Conservation (phyloP, 2,329 filamentous ascomycete species). For the Hansfordia pulvinata region DNA sequence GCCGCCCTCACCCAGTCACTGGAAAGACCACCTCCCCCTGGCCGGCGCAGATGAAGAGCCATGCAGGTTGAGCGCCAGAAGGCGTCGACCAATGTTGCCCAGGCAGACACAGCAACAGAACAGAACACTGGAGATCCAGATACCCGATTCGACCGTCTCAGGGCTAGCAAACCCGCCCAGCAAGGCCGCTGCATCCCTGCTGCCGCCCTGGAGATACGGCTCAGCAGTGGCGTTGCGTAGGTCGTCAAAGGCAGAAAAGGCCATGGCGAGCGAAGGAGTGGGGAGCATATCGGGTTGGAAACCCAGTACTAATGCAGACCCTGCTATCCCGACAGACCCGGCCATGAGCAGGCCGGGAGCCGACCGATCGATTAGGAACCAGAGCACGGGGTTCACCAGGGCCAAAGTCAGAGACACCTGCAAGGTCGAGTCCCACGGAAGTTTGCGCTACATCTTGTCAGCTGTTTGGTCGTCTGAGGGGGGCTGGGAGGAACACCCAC, state of each 20-base stretch:
- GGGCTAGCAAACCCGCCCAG: conserved; percentile 44
- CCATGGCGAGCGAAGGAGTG: too few relatives aligned
- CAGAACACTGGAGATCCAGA: conserved; percentile 86
- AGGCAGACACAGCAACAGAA: conserved; percentile 95
- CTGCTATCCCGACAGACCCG: conserved; percentile 55
- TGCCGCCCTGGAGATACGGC: conserved; percentile 5
- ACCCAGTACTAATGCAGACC: conserved; percentile 60
- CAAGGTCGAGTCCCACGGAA: conserved; percentile 90
- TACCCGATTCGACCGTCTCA: conserved; percentile 56
- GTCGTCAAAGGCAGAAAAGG: conserved; percentile 24
- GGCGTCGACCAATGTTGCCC: conserved; percentile 78
- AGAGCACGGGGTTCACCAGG: conserved; percentile 82
- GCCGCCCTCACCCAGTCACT: too few relatives aligned
- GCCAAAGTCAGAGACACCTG: conserved; percentile 83
- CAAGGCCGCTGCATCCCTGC: conserved; percentile 13
- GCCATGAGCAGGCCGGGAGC: conserved; percentile 74
- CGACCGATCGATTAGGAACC: conserved; percentile 92
- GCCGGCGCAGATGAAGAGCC: conserved; percentile 22
- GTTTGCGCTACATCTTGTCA: conserved; percentile 48
- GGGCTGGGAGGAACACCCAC: conserved; percentile 39
- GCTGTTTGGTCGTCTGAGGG: conserved; percentile 1
- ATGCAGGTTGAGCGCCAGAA: conserved; percentile 50
- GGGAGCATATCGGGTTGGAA: conserved; percentile 71
- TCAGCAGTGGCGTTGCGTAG: conserved; percentile 10
- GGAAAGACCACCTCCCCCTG: conserved; percentile 34